Percentiles rank a stretch among this genome's conserved stretches.
Evolutionary conservation across 495 filamentous ascomycete genomes (phyloP).

Genomic region (Penicillium tannophilum): DNA sequence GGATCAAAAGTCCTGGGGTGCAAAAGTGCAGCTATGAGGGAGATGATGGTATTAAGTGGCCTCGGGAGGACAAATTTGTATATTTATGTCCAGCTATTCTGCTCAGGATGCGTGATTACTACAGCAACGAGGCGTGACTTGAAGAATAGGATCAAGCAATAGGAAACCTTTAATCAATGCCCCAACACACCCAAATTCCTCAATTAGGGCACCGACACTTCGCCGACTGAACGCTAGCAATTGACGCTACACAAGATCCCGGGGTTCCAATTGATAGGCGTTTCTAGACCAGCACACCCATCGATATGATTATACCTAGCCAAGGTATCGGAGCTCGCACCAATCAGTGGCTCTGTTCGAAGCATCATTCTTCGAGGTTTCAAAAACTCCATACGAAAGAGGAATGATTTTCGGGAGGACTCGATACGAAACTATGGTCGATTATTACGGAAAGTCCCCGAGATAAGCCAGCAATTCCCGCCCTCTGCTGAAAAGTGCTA

Average conservation of each 20-base stretch:
- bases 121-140: background rate
- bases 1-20: background rate
- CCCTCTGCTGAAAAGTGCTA: background rate
- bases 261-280: background rate
- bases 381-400: background rate
- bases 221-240: background rate
- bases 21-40: background rate
- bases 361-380: background rate
- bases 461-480: background rate
- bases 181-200: background rate
- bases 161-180: background rate
- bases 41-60: background rate
- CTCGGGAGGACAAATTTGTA: background rate
- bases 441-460: background rate
- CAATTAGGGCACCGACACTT: background rate
- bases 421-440: background rate
- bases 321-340: background rate
- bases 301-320: background rate
- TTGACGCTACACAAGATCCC: background rate
- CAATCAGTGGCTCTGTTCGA: background rate
- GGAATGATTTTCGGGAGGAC: background rate
- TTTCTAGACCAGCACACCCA: background rate
- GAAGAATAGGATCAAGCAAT: background rate
- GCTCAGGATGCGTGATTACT: background rate
- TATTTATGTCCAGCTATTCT: background rate